Evolutionary conservation across 441 rosid genomes (phyloP), one percentile per base, ranked within the genome.

Genomic region (Aleurites moluccanus): DNA sequence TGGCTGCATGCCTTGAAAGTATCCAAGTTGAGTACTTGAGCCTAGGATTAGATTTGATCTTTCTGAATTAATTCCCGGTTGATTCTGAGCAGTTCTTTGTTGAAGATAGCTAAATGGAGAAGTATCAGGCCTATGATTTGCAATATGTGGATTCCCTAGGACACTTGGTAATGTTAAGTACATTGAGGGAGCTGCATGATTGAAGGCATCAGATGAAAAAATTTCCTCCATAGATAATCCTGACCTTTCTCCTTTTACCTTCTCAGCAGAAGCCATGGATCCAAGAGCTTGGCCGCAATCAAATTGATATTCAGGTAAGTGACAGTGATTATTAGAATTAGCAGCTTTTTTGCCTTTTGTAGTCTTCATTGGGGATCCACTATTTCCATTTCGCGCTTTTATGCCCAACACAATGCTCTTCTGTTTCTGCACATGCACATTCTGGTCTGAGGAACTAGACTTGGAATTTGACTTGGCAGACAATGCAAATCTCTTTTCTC

Each of bases 391-490:
- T 73, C 75, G 86, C 74, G 88, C 86, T 74, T 62, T 77, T 71
- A 83, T 77, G 79, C 77, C 85, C 71, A 83, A 69, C 10, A 85
- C 87, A 75, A 85, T 80, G 62, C 79, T 80, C 67, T 85, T 84
- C 47, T 77, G 77, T 55, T 61, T 70, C 79, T 80, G 80, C 47
- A 20, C 49, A 77, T 66, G 82, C 65, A 64, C 75, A 66, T 72
- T 68, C 79, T 67, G 75, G 8, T 76, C 53, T 18, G 79, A 70
- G 53, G 70, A 64, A 55, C 72, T 52, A 15, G 83, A 44, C 52
- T 69, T 77, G 61, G 74, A 30, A 49, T 76, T 77, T 0, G 79
- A 67, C 59, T 80, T 84, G 10, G 6, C 44, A 33, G 79, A 72
- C 35, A 67, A 63, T 33, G 72, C 72, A 69, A 73, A 16, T 47